Evolutionary conservation across 169 alveolate genomes (phyloP).

Genomic region (Cryptosporidium viatorum): DNA sequence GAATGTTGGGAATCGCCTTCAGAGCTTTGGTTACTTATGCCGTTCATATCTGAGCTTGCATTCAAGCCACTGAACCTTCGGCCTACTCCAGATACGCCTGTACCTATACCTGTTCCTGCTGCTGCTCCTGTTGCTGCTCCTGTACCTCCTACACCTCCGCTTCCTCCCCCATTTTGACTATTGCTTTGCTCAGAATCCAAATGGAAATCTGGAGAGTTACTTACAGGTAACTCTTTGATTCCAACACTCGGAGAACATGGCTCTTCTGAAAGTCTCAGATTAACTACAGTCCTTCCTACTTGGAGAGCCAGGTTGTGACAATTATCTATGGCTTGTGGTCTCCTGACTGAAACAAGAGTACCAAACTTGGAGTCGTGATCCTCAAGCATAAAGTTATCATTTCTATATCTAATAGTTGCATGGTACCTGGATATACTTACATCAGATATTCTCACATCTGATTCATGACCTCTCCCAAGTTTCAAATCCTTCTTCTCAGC

Average conservation of each 20-base stretch:
- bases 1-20: background rate
- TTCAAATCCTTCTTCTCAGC: constrained; percentile 84
- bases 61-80: background rate
- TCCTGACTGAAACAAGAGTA: constrained; percentile 92
- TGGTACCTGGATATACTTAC: constrained; percentile 96
- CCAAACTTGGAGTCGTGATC: constrained; percentile 99
- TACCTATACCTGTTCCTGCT: background rate
- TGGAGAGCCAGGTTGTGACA: constrained; percentile 76
- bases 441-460: constrained; percentile 97
- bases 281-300: constrained; percentile 82
- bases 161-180: background rate
- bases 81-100: background rate
- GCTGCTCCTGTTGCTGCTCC: too few relatives aligned
- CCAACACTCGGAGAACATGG: constrained; percentile 62
- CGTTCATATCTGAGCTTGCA: background rate
- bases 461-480: constrained; percentile 98
- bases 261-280: constrained; percentile 75
- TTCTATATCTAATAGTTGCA: constrained; percentile 91
- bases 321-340: constrained; percentile 79
- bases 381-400: constrained; percentile 91
- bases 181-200: background rate
- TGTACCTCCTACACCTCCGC: background rate
- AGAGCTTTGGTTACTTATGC: background rate
- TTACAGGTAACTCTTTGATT: constrained; percentile 59
- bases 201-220: constrained; percentile 30